Base-by-base conservation (phyloP, 78 protist genomes). In the Tieghemostelium lacteum region DNA sequence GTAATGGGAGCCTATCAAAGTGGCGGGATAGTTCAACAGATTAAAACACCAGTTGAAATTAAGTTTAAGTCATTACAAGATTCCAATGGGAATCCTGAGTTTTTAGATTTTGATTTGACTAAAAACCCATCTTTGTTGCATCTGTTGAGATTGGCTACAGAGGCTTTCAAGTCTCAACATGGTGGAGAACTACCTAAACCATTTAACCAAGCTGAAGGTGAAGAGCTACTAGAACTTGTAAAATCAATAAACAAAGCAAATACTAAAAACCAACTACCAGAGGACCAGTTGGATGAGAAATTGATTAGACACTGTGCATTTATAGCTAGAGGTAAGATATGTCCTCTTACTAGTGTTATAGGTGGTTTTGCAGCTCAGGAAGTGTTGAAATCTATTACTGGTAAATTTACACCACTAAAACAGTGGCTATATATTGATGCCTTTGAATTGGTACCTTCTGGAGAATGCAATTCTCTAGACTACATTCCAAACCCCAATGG, bases 311-410 rank as follows among this genome's bases (percentile, higher is more conserved):
- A n/a, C n/a, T n/a, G n/a, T n/a, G 69, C 95, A 24, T 58, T 7
- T 49, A 54, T 70, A 33, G 86, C 92, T 0, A 16, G 60, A 16
- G 98, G 98, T 24, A 87, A 70, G 36, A 63, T 96, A n/a, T 63
- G 88, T 19, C 97, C 98, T 20, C 60, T 96, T 73, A 24, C 86
- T 4, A 34, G 97, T 0, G 36, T 94, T 19, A 14, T 95, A 4
- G 99, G 99, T 31, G 98, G 97, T 24, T 62, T 96, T 37, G 95
- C 95, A 7, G 99, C 98, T 1, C 99, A 97, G 80, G 99, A 97
- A 87, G 96, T 88, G 16, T 64, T 99, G 50, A 99, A 99, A 97
- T 97, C 98, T 0, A 63, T 86, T 75, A 66, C 97, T 24, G 99
- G 98, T 65, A 99, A 98, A 94, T 98, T 95, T 86, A 73, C 62